A percentile compares a stretch with the other conserved stretches of the same genome.
phyloP scores from a whole-genome alignment of 2,329 filamentous ascomycete genomes.

The Pleochaeta shiraiana region DNA sequence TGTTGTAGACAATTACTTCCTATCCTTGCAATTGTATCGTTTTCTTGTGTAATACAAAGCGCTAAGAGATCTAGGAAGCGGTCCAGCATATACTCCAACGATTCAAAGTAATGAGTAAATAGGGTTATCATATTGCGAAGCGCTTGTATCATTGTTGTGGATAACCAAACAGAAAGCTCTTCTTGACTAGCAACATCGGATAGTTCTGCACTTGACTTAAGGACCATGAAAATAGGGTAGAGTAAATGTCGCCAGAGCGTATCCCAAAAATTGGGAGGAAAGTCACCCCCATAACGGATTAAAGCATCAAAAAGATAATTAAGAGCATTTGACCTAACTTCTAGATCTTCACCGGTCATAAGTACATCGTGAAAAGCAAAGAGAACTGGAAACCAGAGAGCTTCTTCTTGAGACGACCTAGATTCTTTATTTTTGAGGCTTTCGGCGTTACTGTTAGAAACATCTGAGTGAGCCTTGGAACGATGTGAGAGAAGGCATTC shows the following conservation, averaged over 20 bases:
- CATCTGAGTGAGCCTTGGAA: constrained; percentile 21
- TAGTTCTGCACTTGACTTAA: constrained; percentile 94
- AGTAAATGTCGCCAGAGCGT: constrained; percentile 92
- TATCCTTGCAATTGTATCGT: constrained; percentile 94
- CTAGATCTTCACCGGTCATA: constrained; percentile 97
- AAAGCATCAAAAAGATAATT: constrained; percentile 96
- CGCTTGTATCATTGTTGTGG: constrained; percentile 98
- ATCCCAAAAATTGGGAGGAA: constrained; percentile 93
- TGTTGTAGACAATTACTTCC: constrained; percentile 97
- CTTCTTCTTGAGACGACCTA: constrained; percentile 80
- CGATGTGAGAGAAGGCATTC: constrained; percentile 76
- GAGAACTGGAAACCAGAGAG: constrained; percentile 95
- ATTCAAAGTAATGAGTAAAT: constrained; percentile 96
- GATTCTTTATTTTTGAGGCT: constrained; percentile 36
- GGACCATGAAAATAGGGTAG: constrained; percentile 95
- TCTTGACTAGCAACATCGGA: constrained; percentile 88
- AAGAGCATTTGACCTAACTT: constrained; percentile 75
- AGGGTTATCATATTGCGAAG: constrained; percentile 96
- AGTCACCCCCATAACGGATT: constrained; percentile 73
- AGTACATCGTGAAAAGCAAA: constrained; percentile 98
- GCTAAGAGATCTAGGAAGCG: constrained; percentile 88
- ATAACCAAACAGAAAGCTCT: constrained; percentile 94
- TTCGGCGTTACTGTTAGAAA: constrained; percentile 15
- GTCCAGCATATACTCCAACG: constrained; percentile 93
- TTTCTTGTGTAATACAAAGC: constrained; percentile 96